These are phyloP conservation scores for Blastocystis hominis DNA, from an alignment of 352 stramenopile genomes.

Conservation along the genomic window DNA sequence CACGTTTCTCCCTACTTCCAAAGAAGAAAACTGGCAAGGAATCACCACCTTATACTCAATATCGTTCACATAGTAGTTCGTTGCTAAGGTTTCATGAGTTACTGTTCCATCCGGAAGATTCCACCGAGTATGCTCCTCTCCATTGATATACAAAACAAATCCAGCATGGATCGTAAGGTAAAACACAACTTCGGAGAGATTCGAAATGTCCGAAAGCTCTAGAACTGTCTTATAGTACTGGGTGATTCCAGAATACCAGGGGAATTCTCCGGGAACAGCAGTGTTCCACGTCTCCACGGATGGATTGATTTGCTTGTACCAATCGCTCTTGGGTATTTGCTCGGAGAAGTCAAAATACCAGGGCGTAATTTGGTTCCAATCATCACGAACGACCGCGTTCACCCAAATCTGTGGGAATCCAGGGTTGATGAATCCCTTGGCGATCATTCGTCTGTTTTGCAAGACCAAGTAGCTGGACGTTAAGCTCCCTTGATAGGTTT, in stretches of 20 bases:
- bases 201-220: neutral
- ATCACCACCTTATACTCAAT: constrained; percentile 3
- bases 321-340: neutral
- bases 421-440: neutral
- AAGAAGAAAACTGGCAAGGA: constrained; percentile 6
- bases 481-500: neutral
- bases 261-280: neutral
- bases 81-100: neutral
- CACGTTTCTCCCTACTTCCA: constrained; percentile 33
- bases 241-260: neutral
- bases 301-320: constrained; percentile 7
- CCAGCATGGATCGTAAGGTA: neutral
- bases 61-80: neutral
- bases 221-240: constrained; percentile 56
- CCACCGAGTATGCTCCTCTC: constrained; percentile 18
- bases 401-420: constrained; percentile 11
- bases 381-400: neutral
- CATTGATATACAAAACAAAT: constrained; percentile 45
- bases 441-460: neutral
- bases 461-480: neutral
- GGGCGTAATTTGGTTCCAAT: neutral
- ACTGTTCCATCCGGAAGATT: constrained; percentile 18
- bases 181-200: neutral
- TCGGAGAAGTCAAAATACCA: neutral
- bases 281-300: neutral